These are phyloP conservation scores for Paraconiothyrium brasiliense DNA, from an alignment of 2,329 filamentous ascomycete species.

Conservation along the genomic window DNA sequence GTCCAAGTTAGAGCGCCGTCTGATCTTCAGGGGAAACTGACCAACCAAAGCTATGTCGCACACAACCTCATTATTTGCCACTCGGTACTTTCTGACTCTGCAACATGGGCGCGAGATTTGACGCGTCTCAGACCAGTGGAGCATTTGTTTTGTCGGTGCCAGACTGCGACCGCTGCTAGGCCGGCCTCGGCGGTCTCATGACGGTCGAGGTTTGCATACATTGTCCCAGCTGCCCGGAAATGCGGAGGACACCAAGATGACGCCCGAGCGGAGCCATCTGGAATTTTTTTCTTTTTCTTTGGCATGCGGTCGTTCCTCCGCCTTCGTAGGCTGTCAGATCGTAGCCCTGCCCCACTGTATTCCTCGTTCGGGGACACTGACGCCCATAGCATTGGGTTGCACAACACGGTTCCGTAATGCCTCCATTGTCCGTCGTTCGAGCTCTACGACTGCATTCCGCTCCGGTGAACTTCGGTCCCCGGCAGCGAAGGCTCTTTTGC, in stretches of 20 bases:
- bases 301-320: slow-evolving; percentile 29
- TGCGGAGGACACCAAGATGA: slow-evolving; percentile 32
- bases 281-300: slow-evolving; percentile 2
- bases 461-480: slow-evolving; percentile 10
- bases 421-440: slow-evolving; percentile 2
- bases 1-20: slow-evolving; percentile 2
- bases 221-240: slow-evolving; percentile 38
- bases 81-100: slow-evolving; percentile 14
- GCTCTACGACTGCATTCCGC: not conserved
- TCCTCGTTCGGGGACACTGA: not conserved
- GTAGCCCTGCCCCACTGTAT: not conserved
- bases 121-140: slow-evolving; percentile 15
- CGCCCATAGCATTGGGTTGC: slow-evolving; percentile 1
- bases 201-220: slow-evolving; percentile 4
- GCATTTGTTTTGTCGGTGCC: slow-evolving; percentile 12
- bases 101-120: slow-evolving; percentile 3
- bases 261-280: slow-evolving; percentile 6
- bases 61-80: slow-evolving; percentile 16
- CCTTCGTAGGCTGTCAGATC: not conserved
- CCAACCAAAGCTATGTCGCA: slow-evolving; percentile 29
- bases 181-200: slow-evolving; percentile 14
- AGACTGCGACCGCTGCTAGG: slow-evolving; percentile 15
- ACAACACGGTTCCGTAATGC: slow-evolving; percentile 4
- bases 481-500: slow-evolving; percentile 1
- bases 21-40: slow-evolving; percentile 25